Evolutionary conservation across 257 asterid species (phyloP).

Genomic region (Jacaranda copaia): DNA sequence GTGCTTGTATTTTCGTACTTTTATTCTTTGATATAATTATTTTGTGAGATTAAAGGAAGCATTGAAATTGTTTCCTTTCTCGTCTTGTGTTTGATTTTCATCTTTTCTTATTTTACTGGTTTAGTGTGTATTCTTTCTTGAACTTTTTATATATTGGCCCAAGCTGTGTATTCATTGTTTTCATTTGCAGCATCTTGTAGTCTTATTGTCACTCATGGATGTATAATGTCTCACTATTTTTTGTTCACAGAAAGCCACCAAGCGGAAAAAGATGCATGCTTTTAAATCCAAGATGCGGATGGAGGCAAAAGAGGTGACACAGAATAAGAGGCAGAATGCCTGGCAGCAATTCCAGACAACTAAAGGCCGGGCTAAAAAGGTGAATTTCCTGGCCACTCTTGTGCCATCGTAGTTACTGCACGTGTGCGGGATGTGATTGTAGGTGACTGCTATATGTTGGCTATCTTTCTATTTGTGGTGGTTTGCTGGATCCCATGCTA

Average conservation of each 20-base stretch:
- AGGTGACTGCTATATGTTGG: neutral
- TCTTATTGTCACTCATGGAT: neutral
- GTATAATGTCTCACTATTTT: neutral
- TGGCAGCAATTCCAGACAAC: conserved; percentile 84
- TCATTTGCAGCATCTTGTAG: neutral
- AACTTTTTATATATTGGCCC: neutral
- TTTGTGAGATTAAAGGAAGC: neutral
- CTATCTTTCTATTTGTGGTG: neutral
- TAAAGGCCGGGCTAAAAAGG: conserved; percentile 77
- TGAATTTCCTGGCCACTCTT: conserved; percentile 25
- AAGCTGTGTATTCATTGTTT: neutral
- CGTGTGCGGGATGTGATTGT: neutral
- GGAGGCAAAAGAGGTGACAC: conserved; percentile 69
- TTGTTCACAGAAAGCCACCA: conserved; percentile 61
- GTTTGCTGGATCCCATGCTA: neutral
- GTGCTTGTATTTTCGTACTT: neutral
- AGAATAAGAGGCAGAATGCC: conserved; percentile 76
- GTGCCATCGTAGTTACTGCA: neutral
- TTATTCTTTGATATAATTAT: neutral
- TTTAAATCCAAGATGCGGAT: conserved; percentile 76
- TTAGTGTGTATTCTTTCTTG: neutral
- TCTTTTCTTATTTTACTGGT: neutral
- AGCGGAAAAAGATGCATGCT: conserved; percentile 71
- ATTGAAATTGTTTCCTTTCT: neutral
- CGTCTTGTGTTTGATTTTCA: neutral